Evolutionary conservation across 352 stramenopile species (phyloP), one percentile per base, ranked within the genome.

Genomic region (Elongisporangium prolatum): DNA sequence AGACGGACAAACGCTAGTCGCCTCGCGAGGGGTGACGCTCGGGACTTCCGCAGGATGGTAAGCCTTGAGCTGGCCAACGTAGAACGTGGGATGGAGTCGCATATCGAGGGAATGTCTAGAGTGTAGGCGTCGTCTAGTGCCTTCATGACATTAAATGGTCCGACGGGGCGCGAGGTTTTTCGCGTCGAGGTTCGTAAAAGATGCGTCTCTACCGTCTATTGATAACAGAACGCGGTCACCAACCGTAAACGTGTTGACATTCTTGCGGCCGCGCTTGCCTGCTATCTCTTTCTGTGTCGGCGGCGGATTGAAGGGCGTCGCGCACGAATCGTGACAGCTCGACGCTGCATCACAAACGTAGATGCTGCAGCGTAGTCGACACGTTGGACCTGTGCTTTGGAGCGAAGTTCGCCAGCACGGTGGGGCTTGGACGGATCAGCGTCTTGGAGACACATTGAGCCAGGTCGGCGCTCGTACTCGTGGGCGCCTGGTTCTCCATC

Each of bases 251-350:
- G 17, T 25, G 38, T 13, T 21, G 24, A n/a, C 21, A 37, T 63
- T 69, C 28, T 53, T 55, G 9, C 59, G 48, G 13, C 52, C 58
- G 6, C 56, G 51, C 13, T 50, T 13, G 54, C 73, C 65, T 0
- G 59, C 55, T 20, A 64, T 21, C 17, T 63, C 53, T 51, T 77
- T 72, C n/a, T 77, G 62, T 44, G 25, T 72, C 61, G 9, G 60
- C 61, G 0, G 68, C 57, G 5, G 40, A 18, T 14, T 57, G 48
- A 8, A 72, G 54, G 1, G 59, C 54, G 40, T 72, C 61, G 8
- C 55, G 60, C 0, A 74, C 67, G 17, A 69, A 71, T 24, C 56
- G 48, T n/a, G 14, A 61, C 38, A 3, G 61, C 57, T 28, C 65
- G 52, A 7, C 57, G 63, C 28, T 28, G 40, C 34, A 51, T 10